Conservation (phyloP, 257 asterid species). For the Jacaranda copaia region DNA sequence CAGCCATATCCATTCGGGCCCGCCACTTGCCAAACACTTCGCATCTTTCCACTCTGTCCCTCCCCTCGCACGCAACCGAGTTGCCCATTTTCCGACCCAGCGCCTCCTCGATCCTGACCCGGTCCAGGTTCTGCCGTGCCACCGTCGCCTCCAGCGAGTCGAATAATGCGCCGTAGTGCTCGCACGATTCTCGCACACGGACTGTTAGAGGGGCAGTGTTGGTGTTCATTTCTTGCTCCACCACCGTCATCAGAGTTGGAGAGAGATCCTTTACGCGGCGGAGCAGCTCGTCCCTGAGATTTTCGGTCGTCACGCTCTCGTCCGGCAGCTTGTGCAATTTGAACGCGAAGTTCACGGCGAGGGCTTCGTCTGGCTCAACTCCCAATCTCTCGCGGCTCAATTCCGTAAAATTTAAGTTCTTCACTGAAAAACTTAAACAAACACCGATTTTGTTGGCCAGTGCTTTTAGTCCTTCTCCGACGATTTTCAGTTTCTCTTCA, state of each 20-base stretch:
- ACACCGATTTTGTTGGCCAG: slow-evolving; percentile 55
- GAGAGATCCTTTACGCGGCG: slow-evolving; percentile 66
- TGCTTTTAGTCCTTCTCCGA: slow-evolving; percentile 39
- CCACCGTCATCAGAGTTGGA: slow-evolving; percentile 65
- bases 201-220: slow-evolving; percentile 68
- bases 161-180: slow-evolving; percentile 64
- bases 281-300: slow-evolving; percentile 64
- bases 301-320: slow-evolving; percentile 79
- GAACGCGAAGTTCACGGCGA: slow-evolving; percentile 79
- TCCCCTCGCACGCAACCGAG: slow-evolving; percentile 88
- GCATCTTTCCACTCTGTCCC: slow-evolving; percentile 83
- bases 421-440: slow-evolving; percentile 41
- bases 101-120: slow-evolving; percentile 65
- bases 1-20: slow-evolving; percentile 81
- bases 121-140: slow-evolving; percentile 44
- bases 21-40: slow-evolving; percentile 85
- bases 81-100: slow-evolving; percentile 67
- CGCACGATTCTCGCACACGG: slow-evolving; percentile 68
- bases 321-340: slow-evolving; percentile 63
- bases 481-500: slow-evolving; percentile 42
- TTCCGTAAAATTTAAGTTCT: slow-evolving; percentile 31
- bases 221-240: slow-evolving; percentile 70
- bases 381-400: slow-evolving; percentile 54
- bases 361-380: slow-evolving; percentile 52
- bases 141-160: slow-evolving; percentile 69